A percentile compares a stretch with the other conserved stretches of the same genome.
Conservation (phyloP, 208 protist genomes). For the Trypanosomatidae sp. region DNA sequence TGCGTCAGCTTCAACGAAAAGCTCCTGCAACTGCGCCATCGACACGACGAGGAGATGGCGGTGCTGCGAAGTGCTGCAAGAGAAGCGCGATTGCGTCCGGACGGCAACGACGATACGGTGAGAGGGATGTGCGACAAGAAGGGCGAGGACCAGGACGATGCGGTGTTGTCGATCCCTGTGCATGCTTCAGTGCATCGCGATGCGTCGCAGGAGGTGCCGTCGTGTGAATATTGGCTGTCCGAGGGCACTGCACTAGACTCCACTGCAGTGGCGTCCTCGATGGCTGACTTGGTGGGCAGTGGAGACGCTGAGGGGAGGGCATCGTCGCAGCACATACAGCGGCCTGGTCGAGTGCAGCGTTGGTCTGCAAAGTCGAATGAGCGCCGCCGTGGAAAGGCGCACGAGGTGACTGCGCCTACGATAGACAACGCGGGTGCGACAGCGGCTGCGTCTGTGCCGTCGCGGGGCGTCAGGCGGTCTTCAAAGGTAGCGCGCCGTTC, state of each 20-base stretch:
- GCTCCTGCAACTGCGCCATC: slow-evolving; percentile 18
- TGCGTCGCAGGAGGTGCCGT: not conserved
- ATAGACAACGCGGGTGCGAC: not conserved
- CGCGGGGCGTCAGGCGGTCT: not conserved
- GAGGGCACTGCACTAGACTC: not conserved
- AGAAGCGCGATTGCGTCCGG: not conserved
- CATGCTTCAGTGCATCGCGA: not conserved
- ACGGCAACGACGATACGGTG: not conserved
- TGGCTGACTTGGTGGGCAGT: not conserved
- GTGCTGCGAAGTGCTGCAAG: slow-evolving; percentile 4
- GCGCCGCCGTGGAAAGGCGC: not conserved
- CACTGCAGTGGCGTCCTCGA: not conserved
- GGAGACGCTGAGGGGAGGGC: not conserved
- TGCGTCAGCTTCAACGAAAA: slow-evolving; percentile 18
- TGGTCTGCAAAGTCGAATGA: not conserved
- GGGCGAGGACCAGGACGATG: not conserved
- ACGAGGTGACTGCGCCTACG: not conserved
- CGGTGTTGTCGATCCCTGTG: not conserved
- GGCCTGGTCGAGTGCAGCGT: not conserved
- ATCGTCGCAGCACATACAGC: not conserved
- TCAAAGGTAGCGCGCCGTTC: not conserved
- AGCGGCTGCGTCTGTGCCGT: not conserved
- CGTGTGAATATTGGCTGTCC: not conserved
- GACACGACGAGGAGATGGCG: slow-evolving; percentile 18
- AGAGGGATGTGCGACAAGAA: not conserved